Conservation (phyloP, 768 basidiomycete genomes). For the Rhizopogon vinicolor region DNA sequence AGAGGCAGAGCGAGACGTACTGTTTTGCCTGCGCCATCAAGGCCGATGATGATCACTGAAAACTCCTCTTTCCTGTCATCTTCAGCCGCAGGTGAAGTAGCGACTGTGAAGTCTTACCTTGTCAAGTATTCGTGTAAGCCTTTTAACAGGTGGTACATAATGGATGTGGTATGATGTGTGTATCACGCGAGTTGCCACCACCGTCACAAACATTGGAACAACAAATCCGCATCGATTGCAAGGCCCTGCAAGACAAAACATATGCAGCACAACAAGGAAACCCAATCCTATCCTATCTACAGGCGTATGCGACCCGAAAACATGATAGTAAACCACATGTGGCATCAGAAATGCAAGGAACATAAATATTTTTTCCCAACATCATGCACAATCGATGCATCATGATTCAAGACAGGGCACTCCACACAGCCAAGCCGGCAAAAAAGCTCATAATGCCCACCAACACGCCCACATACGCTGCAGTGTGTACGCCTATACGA, state of each 20-base stretch:
- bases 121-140: slow-evolving; percentile 90
- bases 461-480: slow-evolving; percentile 66
- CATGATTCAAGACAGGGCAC: slow-evolving; percentile 42
- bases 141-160: slow-evolving; percentile 92
- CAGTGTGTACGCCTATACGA: slow-evolving; percentile 69
- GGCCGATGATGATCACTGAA: slow-evolving; percentile 90
- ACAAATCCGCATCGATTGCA: no score
- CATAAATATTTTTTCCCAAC: not conserved
- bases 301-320: no score
- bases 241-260: no score
- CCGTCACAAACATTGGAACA: no score
- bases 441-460: slow-evolving; percentile 69
- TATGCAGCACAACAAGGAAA: no score
- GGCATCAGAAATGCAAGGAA: no score
- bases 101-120: slow-evolving; percentile 38
- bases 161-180: not conserved
- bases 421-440: slow-evolving; percentile 70
- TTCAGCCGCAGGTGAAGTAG: slow-evolving; percentile 3
- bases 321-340: no score
- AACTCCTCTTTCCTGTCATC: slow-evolving; percentile 78
- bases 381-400: not conserved
- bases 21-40: slow-evolving; percentile 92
- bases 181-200: no score
- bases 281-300: no score
- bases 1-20: slow-evolving; percentile 31